These are phyloP conservation scores for Pseudohalonectria lignicola DNA, from an alignment of 2,329 filamentous ascomycete genomes.

Conservation along the genomic window DNA sequence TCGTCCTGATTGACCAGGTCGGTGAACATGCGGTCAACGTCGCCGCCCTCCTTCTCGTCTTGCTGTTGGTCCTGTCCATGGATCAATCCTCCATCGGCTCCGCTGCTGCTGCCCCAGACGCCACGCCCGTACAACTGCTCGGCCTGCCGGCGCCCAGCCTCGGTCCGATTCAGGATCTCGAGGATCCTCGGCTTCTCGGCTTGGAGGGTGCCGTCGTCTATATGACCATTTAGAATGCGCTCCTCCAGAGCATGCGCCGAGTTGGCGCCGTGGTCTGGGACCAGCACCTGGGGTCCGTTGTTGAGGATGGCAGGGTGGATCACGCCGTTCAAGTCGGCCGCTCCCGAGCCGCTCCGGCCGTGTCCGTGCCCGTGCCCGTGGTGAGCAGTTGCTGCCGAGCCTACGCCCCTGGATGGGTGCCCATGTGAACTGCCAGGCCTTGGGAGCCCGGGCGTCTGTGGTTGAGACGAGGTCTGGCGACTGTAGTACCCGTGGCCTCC, in stretches of 20 bases:
- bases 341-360: conserved; percentile 10
- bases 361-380: too few relatives aligned
- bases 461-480: conserved; percentile 17
- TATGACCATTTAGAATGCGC: conserved; percentile 32
- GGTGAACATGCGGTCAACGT: conserved; percentile 44
- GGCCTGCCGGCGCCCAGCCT: conserved; percentile 35
- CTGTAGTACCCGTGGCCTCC: conserved; percentile 4
- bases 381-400: too few relatives aligned
- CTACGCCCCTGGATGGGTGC: conserved; percentile 20
- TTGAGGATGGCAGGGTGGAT: conserved; percentile 32
- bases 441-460: conserved; percentile 22
- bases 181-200: conserved; percentile 37
- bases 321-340: conserved; percentile 26
- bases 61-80: conserved; percentile 7
- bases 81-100: too few relatives aligned
- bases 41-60: conserved; percentile 29
- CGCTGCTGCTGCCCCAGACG: conserved; percentile 26
- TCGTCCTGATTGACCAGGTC: conserved; percentile 44
- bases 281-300: conserved; percentile 30
- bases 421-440: conserved; percentile 18
- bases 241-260: conserved; percentile 35
- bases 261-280: conserved; percentile 20
- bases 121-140: conserved; percentile 39
- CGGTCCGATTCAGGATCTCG: conserved; percentile 39
- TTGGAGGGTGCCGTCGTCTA: conserved; percentile 23